Conservation (phyloP, 75 land plant species). For the Selaginella tamariscina region DNA sequence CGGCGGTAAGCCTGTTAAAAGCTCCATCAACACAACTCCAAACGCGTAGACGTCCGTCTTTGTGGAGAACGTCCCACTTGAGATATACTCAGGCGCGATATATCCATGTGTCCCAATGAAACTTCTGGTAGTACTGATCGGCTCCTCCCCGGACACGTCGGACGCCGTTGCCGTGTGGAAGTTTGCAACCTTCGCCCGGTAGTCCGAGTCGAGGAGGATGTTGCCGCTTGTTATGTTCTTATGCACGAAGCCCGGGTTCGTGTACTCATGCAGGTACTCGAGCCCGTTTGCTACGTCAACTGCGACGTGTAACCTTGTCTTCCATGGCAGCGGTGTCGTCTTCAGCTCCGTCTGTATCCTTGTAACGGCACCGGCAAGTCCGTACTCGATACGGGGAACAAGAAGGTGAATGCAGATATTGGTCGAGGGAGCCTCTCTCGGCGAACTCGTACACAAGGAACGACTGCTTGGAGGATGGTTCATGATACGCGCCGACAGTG, state of each 20-base stretch:
- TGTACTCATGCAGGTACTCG: constrained; percentile 7
- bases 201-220: constrained; percentile 2
- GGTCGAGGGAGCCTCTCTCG: background rate
- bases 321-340: background rate
- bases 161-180: background rate
- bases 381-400: background rate
- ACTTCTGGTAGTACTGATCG: background rate
- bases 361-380: background rate
- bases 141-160: background rate
- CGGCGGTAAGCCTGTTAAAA: background rate
- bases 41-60: constrained; percentile 2
- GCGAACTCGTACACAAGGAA: constrained; percentile 12
- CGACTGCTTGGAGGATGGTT: background rate
- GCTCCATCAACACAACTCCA: constrained; percentile 8
- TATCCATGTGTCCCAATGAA: too few relatives aligned
- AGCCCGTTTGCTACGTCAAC: constrained; percentile 3
- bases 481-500: background rate
- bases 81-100: background rate
- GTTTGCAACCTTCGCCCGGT: constrained; percentile 5
- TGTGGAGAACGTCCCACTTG: background rate
- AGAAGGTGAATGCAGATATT: background rate
- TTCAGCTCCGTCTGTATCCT: background rate
- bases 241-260: constrained; percentile 1
- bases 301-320: background rate
- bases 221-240: constrained; percentile 2